Evolutionary conservation across 345 rosid genomes (phyloP).

Genomic region (Populus tremula): DNA sequence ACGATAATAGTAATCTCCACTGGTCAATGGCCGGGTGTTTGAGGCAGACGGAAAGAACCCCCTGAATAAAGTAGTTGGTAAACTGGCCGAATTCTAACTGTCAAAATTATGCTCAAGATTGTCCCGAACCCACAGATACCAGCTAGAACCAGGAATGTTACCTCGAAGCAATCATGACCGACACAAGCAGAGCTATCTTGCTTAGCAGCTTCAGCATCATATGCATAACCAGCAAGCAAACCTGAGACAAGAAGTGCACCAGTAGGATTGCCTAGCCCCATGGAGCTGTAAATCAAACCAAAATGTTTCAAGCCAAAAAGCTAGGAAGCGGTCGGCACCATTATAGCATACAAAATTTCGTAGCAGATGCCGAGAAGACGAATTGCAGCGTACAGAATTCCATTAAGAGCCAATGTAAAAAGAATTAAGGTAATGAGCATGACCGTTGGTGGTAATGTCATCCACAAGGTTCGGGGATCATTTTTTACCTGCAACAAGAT

Average conservation of each 20-base stretch:
- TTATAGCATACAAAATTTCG: constrained; percentile 59
- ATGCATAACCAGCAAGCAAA: constrained; percentile 68
- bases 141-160: constrained; percentile 74
- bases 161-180: constrained; percentile 73
- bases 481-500: constrained; percentile 44
- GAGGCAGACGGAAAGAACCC: constrained; percentile 69
- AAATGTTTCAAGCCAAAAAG: constrained; percentile 86
- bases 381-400: constrained; percentile 60
- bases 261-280: constrained; percentile 74
- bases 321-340: constrained; percentile 82
- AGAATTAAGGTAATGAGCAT: constrained; percentile 60
- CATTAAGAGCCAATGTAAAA: constrained; percentile 47
- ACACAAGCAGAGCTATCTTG: constrained; percentile 73
- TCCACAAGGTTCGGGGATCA: constrained; percentile 88
- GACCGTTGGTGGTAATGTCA: constrained; percentile 51
- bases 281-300: constrained; percentile 76
- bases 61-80: constrained; percentile 82
- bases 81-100: constrained; percentile 75
- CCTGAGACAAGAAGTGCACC: constrained; percentile 93
- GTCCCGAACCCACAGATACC: constrained; percentile 70
- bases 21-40: constrained; percentile 37
- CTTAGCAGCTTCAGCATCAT: constrained; percentile 79
- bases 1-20: neutral
- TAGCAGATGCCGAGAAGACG: constrained; percentile 71
- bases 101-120: constrained; percentile 58